Evolutionary conservation across 495 filamentous ascomycete genomes (phyloP), one percentile per base, ranked within the genome.

Genomic region (Penicillium maclennaniae): DNA sequence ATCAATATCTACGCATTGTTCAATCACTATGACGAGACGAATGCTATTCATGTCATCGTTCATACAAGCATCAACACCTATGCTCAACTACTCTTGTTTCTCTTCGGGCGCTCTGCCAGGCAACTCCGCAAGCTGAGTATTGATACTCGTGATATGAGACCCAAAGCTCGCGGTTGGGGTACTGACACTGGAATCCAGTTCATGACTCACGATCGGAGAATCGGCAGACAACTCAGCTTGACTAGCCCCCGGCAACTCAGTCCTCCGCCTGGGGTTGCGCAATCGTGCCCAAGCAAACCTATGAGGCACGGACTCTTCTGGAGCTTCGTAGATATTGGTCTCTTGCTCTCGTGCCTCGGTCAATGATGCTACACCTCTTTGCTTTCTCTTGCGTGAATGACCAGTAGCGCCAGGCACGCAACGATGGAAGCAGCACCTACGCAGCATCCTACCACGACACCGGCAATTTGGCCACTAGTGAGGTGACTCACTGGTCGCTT

Each of bases 371-470:
- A n/a, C 2, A 2, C 20, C 38, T 39, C 17, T 28, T 20, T 46
- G 28, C 34, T 31, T 53, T 27, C 43, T 19, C 42, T 12, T 45
- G 14, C 40, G 40, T 12, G 14, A 19, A 46, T 46, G 14, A 26
- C 14, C 7, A 40, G 7, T 15, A 45, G 14, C 10, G n/a, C 20
- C n/a, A 44, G n/a, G 10, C 15, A 2, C 7, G 19, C 53, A 3
- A 43, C 26, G n/a, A 56, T 7, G 10, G 56, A 8, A 20, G 23
- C 26, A 10, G 43, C 51, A 20, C 40, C 56, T 1, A 39, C 53
- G n/a, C 74, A 46, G 6, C 73, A 74, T 3, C 85, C 85, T 46
- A 87, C 81, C 23, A 77, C 55, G 2, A 69, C 77, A 6, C 85
- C 85, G 15, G 73, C 76, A 6, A 83, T 42, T 5, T 83, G 69